Evolutionary conservation across 2,329 filamentous ascomycete species (phyloP).

Genomic region (Colletotrichum sp.): DNA sequence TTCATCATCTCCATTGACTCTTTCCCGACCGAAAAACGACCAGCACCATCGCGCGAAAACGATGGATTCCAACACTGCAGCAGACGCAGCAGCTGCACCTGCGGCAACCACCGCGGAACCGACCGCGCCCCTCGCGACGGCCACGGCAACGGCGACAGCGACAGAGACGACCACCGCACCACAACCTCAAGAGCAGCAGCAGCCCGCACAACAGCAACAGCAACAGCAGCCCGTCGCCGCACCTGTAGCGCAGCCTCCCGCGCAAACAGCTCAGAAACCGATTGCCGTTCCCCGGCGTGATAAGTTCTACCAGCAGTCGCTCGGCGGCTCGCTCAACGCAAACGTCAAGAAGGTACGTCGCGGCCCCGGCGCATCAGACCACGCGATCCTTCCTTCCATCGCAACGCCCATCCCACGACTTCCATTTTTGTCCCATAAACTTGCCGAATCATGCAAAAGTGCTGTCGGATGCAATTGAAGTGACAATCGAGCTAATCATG

Average conservation of each 20-base stretch:
- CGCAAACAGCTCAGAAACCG: constrained; percentile 20
- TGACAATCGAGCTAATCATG: constrained; percentile 34
- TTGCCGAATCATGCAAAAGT: neutral
- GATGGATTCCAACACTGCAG: constrained; percentile 6
- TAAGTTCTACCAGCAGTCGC: constrained; percentile 66
- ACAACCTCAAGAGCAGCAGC: neutral
- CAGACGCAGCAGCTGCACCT: constrained; percentile 6
- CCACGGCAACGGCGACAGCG: neutral
- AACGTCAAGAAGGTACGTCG: constrained; percentile 70
- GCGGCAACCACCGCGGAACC: constrained; percentile 2
- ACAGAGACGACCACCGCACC: neutral
- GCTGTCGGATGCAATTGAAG: neutral
- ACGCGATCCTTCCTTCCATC: neutral
- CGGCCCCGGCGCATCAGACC: constrained; percentile 15
- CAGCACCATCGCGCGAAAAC: neutral
- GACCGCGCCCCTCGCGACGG: neutral
- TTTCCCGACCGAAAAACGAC: neutral
- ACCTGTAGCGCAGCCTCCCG: neutral
- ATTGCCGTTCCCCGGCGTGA: constrained; percentile 47
- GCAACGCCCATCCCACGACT: neutral
- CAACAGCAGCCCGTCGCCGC: neutral
- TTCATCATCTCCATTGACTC: neutral
- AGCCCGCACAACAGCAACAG: neutral
- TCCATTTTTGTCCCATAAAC: neutral
- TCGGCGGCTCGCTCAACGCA: constrained; percentile 67